Percentiles rank a stretch among this genome's conserved stretches.
Evolutionary conservation across 2,329 filamentous ascomycete genomes (phyloP).

Genomic region (Microcyclosporella mali): DNA sequence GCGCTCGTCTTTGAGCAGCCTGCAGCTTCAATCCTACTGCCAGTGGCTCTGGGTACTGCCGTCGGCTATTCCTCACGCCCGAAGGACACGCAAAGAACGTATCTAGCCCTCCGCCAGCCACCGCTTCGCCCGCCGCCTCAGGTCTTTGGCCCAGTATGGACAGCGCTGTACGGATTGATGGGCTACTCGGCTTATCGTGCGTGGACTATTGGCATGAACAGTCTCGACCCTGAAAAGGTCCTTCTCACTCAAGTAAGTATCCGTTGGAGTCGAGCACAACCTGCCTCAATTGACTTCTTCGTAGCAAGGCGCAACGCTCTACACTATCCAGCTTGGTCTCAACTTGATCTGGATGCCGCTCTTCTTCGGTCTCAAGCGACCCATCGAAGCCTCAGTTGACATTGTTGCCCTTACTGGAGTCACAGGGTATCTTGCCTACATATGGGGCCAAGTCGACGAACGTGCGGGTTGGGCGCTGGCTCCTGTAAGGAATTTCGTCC

Average conservation of each 20-base stretch:
- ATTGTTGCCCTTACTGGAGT: slow-evolving; percentile 66
- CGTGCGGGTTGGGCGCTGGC: slow-evolving; percentile 67
- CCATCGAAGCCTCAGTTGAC: slow-evolving; percentile 68
- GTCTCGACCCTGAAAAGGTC: slow-evolving; percentile 51
- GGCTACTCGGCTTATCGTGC: slow-evolving; percentile 83
- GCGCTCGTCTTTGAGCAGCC: slow-evolving; percentile 64
- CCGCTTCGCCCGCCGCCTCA: slow-evolving; percentile 52
- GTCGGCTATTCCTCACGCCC: slow-evolving; percentile 63
- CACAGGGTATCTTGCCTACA: slow-evolving; percentile 66
- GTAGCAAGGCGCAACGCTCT: slow-evolving; percentile 65
- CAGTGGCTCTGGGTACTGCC: slow-evolving; percentile 65
- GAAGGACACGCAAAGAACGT: slow-evolving; percentile 55
- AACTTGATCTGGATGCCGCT: slow-evolving; percentile 90
- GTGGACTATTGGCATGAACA: slow-evolving; percentile 56
- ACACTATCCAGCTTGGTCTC: slow-evolving; percentile 76
- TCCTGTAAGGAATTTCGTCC: slow-evolving; percentile 38
- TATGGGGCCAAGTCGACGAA: slow-evolving; percentile 69
- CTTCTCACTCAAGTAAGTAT: slow-evolving; percentile 49
- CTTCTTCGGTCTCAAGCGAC: slow-evolving; percentile 74
- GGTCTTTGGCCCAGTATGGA: slow-evolving; percentile 56
- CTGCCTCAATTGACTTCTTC: neutral
- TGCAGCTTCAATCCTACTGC: slow-evolving; percentile 67
- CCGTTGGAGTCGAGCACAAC: neutral
- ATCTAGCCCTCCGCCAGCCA: slow-evolving; percentile 60
- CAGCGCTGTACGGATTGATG: slow-evolving; percentile 61